Evolutionary conservation across 139 green algal species (phyloP), one percentile per base, ranked within the genome.

Genomic region (Picochlorum sp.): DNA sequence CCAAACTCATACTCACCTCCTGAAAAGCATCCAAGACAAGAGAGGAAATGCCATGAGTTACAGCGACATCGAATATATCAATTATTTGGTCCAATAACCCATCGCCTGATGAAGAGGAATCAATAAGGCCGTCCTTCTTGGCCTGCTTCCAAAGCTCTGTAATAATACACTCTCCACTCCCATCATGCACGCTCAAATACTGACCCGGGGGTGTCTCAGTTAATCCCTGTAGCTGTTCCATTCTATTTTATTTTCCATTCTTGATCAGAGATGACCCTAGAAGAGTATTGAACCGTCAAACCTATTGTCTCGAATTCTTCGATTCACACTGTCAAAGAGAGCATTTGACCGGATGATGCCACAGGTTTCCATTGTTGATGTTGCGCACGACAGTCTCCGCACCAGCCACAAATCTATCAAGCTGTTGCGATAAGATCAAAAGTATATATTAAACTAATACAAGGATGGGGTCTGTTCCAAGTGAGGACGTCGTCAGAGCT

Each of bases 401-500:
- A 30, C 28, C 28, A 51, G 15, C 14, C 0, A 18, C 45, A 20
- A 20, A 21, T 20, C 16, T 13, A 20, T 54, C 16, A 9, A 9
- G 47, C 47, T 9, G 11, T 54, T 15, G 16, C 47, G 6, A 13
- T 24, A 54, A 13, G 16, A 20, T 54, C 23, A 26, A 24, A 21
- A 26, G 7, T 4, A 20, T 26, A 54, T 54, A 54, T 20, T 24
- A 54, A 20, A 24, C 16, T 54, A 54, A 26, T 20, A 51, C 4
- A 21, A 52, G 21, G 6, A 49, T 65, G 57, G 15, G 41, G 57
- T 30, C 10, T 61, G 8, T 14, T 44, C 57, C 28, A 26, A 57
- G 47, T 41, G 52, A 49, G 15, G 13, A 26, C 21, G 21, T 21
- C 8, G 10, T 80, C 13, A 56, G 60, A 14, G 50, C 47, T 28